Percentiles rank a stretch among this genome's conserved stretches.
phyloP scores from a whole-genome alignment of 768 basidiomycete genomes.

The Postia placenta region DNA sequence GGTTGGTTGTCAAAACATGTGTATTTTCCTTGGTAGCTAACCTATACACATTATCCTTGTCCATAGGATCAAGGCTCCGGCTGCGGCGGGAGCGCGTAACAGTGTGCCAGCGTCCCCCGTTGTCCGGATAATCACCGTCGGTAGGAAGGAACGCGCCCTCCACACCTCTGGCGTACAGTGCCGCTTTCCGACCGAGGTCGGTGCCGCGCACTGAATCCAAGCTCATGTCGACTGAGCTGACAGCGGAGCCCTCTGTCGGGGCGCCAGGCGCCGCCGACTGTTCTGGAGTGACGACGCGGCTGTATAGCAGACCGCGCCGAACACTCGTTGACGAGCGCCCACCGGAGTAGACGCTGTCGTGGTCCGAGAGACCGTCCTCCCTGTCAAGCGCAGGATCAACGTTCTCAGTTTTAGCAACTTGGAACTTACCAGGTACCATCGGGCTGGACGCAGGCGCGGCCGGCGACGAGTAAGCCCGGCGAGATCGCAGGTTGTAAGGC shows the following conservation, averaged over 20 bases:
- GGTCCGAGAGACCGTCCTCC: not conserved
- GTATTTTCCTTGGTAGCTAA: not conserved
- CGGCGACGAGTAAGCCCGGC: not conserved
- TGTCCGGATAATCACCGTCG: not conserved
- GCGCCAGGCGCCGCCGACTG: not conserved
- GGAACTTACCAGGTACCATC: not conserved
- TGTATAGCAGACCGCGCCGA: constrained; percentile 3
- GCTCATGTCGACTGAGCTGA: not conserved
- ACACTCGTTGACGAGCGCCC: not conserved
- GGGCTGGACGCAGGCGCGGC: not conserved
- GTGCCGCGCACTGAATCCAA: not conserved
- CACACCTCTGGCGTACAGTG: too few species aligned
- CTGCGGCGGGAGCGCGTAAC: not conserved
- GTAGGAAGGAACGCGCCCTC: not conserved
- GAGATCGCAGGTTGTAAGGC: not conserved
- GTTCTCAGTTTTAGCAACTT: not conserved
- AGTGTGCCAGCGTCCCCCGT: not conserved
- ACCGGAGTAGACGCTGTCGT: not conserved
- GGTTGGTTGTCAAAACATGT: not conserved
- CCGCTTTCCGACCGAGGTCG: not conserved
- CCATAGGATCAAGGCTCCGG: not conserved
- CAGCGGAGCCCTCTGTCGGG: not conserved
- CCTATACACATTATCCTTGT: too few species aligned
- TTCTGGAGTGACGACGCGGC: not conserved
- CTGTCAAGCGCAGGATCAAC: not conserved